Base-by-base conservation (phyloP, 441 rosid species). In the Gossypium gossypioides region DNA sequence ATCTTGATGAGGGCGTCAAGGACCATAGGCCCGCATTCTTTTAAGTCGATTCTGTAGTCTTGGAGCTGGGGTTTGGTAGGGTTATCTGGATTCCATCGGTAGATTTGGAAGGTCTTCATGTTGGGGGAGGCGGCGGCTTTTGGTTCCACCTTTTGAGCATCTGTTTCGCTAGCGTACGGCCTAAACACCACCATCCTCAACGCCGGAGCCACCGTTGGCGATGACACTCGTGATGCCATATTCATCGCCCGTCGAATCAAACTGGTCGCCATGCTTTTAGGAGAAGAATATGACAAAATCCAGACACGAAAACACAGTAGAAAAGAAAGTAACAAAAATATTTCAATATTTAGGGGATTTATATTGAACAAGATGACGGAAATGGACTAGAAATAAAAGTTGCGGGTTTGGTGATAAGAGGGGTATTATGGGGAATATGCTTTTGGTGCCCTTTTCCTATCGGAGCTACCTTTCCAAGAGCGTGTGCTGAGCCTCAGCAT, bases 1-100 rank as follows among this genome's bases (percentile, higher is more conserved):
- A 95, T 95, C 87, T 95, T 95, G 81, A 92, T 91, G 3, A 95
- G 85, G 13, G 99, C 99, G 69, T 95, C 98, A 34, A 95, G 84
- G 3, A 95, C 60, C 58, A 52, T 52, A 10, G 58, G 58, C 10
- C 58, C 58, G 58, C 58, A 52, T 19, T 52, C 58, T 76, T 83
- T 89, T 25, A 95, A 91, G 80, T 92, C 86, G 81, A 95, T 88
- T 73, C 86, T 12, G 85, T 77, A 95, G 71, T 87, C 86, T 48
- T 86, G 68, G 25, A 95, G 93, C 66, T 79, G 18, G 21, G 99
- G 97, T 54, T 92, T 91, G 34, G 89, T 56, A 0, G 97, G 90
- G 62, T 79, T 85, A 68, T 92, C 93, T 0, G 99, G 98, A 73
- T 80, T 89, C 97, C 98, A 92, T 9, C 99, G 84, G 75, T 92